A percentile compares a stretch with the other conserved stretches of the same genome.
phyloP scores from a whole-genome alignment of 2,329 filamentous ascomycete species.

The Sphaerulina musiva region DNA sequence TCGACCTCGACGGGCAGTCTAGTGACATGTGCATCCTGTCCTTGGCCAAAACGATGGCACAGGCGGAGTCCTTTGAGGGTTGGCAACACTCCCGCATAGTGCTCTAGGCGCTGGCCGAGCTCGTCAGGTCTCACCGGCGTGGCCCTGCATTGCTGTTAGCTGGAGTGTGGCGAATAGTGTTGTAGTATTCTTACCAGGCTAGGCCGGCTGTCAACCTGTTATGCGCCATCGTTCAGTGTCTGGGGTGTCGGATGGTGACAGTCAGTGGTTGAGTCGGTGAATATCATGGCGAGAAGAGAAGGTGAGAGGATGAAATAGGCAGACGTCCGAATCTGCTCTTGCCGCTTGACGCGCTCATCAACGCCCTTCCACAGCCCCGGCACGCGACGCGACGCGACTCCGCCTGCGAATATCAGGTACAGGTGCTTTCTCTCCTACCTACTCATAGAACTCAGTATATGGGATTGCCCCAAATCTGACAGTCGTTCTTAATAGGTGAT shows the following conservation, averaged over 20 bases:
- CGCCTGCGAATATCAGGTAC: no score
- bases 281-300: background rate
- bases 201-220: background rate
- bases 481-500: no score
- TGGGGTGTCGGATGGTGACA: background rate
- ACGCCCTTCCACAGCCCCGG: no score
- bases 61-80: constrained; percentile 14
- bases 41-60: constrained; percentile 22
- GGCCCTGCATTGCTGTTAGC: constrained; percentile 6
- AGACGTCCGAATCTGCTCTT: no score
- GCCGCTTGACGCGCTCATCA: no score
- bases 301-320: no score
- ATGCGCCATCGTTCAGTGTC: background rate
- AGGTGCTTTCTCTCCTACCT: no score
- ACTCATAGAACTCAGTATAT: no score
- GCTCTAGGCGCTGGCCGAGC: constrained; percentile 11
- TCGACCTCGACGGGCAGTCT: constrained; percentile 22
- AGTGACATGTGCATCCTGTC: constrained; percentile 17
- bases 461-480: no score
- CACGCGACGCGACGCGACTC: no score
- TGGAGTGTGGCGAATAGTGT: background rate
- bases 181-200: background rate
- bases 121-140: constrained; percentile 17
- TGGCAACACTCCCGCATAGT: constrained; percentile 11
- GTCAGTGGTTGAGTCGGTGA: background rate